Base-by-base conservation (phyloP, 2,329 filamentous ascomycete species). In the Exophiala xenobiotica region DNA sequence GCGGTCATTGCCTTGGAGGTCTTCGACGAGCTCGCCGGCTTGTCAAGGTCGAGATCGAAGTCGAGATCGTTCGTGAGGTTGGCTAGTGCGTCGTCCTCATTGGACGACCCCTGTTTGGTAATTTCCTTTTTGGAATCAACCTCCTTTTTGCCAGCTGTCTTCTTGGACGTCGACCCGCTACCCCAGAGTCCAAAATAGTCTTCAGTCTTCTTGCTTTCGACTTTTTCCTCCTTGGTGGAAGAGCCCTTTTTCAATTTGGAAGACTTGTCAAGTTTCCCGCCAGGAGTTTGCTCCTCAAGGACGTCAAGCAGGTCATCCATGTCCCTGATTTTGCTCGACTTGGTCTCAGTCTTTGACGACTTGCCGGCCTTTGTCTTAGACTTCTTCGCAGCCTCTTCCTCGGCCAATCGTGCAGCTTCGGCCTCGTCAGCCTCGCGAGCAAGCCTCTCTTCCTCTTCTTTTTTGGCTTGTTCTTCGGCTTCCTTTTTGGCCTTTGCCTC, bases 401-500 rank as follows among this genome's bases (percentile, higher is more conserved):
- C 57, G 23, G 67, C 64, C n/a, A 65, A 60, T 51, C 46, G 44
- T 38, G 53, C 51, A 40, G 41, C 65, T 62, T 55, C 69, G n/a
- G 66, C 70, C 49, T 68, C 61, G 51, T 62, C 63, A 49, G 61
- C 61, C 40, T 67, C 68, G 39, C 51, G 46, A 39, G 46, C 54
- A 31, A 56, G 52, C 42, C 64, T 65, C 35, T 66, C 63, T 35
- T 63, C 65, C 60, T 55, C 66, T 53, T 62, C 58, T 49, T 49
- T 51, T 24, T 48, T 50, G 51, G 56, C 58, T 43, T 64, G 52
- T 53, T 53, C 65, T 61, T 59, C 69, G 49, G 62, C 70, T 45
- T 70, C 68, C 41, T 69, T 67, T 40, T 73, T 73, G 4, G 67
- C 67, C 50, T 75, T 72, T 29, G 70, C 69, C 60, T 74, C 73